A percentile compares a stretch with the other conserved stretches of the same genome.
phyloP scores from a whole-genome alignment of 176 grass and related monocot genomes.

The Zizania latifolia region DNA sequence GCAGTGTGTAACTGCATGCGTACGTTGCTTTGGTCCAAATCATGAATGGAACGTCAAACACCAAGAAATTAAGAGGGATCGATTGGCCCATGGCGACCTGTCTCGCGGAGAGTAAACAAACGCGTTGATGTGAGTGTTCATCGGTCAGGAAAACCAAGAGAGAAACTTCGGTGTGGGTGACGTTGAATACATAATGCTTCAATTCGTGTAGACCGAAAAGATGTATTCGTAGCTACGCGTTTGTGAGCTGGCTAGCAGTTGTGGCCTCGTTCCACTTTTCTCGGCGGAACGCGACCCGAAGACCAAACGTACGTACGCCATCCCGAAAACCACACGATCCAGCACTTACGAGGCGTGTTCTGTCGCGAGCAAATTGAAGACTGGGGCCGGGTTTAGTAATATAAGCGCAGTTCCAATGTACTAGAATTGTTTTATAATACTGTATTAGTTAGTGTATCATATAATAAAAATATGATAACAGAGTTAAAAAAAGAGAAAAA shows the following conservation, averaged over 20 bases:
- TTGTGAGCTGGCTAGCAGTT: constrained; percentile 34
- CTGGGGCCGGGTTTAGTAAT: too few relatives aligned
- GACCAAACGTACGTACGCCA: not conserved
- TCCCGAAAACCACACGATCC: constrained; percentile 27
- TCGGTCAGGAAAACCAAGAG: not conserved
- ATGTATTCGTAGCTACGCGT: too few relatives aligned
- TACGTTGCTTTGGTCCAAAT: not conserved
- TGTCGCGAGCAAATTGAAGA: constrained; percentile 44
- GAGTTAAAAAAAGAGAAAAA: too few relatives aligned
- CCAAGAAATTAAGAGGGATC: constrained; percentile 7
- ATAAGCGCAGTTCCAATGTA: too few relatives aligned
- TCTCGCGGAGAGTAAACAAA: constrained; percentile 12
- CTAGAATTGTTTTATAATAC: too few relatives aligned
- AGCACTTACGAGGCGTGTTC: not conserved
- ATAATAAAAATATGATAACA: too few relatives aligned
- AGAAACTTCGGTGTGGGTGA: constrained; percentile 4
- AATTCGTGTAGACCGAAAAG: not conserved
- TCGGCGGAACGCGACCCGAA: constrained; percentile 32
- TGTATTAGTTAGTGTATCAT: too few relatives aligned
- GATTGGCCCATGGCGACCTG: not conserved
- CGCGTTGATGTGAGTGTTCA: constrained; percentile 13
- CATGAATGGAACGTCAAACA: constrained; percentile 10
- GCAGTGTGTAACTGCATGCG: too few relatives aligned
- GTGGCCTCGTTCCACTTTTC: constrained; percentile 31
- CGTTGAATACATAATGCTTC: not conserved